Evolutionary conservation across 2,329 filamentous ascomycete genomes (phyloP).

Genomic region (Moelleriella libera): DNA sequence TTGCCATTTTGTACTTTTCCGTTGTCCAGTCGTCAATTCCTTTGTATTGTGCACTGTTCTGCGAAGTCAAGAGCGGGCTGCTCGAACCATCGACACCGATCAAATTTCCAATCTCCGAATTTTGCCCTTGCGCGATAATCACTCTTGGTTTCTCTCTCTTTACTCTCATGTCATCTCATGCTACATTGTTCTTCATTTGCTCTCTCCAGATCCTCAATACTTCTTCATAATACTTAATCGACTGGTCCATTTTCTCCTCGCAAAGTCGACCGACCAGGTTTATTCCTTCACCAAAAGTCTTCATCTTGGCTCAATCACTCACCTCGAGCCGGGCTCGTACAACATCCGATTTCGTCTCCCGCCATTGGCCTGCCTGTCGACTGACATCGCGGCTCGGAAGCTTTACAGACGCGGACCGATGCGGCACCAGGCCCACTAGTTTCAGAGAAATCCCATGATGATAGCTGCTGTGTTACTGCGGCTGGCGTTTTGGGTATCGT

Average conservation of each 20-base stretch:
- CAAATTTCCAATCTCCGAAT: no score
- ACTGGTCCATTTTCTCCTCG: not conserved
- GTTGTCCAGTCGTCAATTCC: no score
- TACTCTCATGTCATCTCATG: not conserved
- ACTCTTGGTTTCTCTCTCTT: not conserved
- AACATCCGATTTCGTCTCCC: not conserved
- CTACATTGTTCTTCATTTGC: not conserved
- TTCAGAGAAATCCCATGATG: slow-evolving; percentile 20
- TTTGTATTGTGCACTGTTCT: no score
- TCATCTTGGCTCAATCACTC: not conserved
- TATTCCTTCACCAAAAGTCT: not conserved
- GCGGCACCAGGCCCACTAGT: slow-evolving; percentile 1
- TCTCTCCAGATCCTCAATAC: not conserved
- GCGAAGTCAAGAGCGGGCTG: no score
- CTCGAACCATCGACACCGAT: no score
- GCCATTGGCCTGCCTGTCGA: not conserved
- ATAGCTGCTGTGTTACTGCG: slow-evolving; percentile 22
- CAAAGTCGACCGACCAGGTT: not conserved
- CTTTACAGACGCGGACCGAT: not conserved
- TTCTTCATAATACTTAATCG: not conserved
- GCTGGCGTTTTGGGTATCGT: slow-evolving; percentile 31
- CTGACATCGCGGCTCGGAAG: not conserved
- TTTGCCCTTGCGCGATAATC: no score
- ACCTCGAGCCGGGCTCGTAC: not conserved
- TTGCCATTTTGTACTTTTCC: not conserved